Evolutionary conservation across 192 early-diverging fungal species (phyloP), one percentile per base, ranked within the genome.

Genomic region (Podila epicladia): DNA sequence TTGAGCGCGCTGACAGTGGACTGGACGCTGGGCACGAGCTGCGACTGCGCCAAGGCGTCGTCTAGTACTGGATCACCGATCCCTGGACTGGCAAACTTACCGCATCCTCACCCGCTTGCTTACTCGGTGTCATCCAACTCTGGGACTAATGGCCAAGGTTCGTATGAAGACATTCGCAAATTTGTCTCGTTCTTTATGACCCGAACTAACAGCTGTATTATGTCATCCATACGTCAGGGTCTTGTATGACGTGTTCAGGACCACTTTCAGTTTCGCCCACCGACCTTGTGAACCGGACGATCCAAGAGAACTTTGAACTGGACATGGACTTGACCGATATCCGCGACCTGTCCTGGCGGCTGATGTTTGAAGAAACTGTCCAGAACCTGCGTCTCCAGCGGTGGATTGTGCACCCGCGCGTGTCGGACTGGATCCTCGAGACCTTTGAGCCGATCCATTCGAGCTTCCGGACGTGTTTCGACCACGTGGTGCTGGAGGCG

Each of bases 401-500:
- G 6, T 53, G 19, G 33, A 24, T 45, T 35, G 67, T 80, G 8
- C 70, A 80, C 19, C 38, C 71, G 5, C 17, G 59, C 15, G 77
- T 80, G 4, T 68, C 77, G 3, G 62, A 69, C 29, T 80, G 77
- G 77, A 49, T 80, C n/a, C 45, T 73, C 4, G 41, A 33, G 6
- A 45, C 62, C 1, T 65, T 80, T 62, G 62, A 64, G 28, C 49
- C 65, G 9, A 17, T 29, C 12, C 50, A 72, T 20, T 7, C 51
- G 12, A 65, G 66, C 1, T 80, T 80, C 41, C n/a, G n/a, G 19
- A 65, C 68, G 12, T 73, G 77, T 38, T 80, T 80, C 53, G 77
- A 80, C 28, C 77, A 80, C 59, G 71, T 67, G 4, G 6, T 80
- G 7, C 26, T 80, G 32, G 71, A 80, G 5, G 66, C 71, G 5